Evolutionary conservation across 495 filamentous ascomycete genomes (phyloP).

Genomic region (Lophiotrema nucula): DNA sequence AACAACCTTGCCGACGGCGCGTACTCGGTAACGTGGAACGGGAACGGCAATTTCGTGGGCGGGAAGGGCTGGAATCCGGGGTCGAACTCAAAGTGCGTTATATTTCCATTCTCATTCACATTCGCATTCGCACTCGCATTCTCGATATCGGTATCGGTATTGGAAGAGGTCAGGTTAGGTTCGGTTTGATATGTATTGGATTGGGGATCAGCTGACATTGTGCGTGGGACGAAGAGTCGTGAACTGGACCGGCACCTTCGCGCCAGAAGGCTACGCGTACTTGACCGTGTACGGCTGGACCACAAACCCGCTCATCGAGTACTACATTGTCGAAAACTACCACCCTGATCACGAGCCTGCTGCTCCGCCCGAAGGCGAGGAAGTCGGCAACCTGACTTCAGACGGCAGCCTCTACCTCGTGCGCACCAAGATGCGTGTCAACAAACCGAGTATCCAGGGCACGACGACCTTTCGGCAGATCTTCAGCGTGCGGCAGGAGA

Average conservation of each 20-base stretch:
- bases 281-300: slow-evolving; percentile 65
- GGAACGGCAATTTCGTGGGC: slow-evolving; percentile 27
- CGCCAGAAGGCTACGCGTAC: slow-evolving; percentile 56
- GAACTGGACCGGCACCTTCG: slow-evolving; percentile 54
- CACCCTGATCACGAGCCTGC: slow-evolving; percentile 53
- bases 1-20: slow-evolving; percentile 24
- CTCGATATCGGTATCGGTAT: not conserved
- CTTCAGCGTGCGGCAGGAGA: slow-evolving; percentile 55
- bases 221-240: no score
- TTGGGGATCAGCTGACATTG: no score
- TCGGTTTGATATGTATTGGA: no score
- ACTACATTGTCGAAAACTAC: slow-evolving; percentile 61
- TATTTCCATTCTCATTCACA: slow-evolving; percentile 30
- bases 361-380: slow-evolving; percentile 25
- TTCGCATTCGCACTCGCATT: not conserved
- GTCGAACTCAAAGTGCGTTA: not conserved
- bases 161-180: no score
- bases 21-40: slow-evolving; percentile 27
- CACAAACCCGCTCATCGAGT: slow-evolving; percentile 59
- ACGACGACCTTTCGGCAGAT: slow-evolving; percentile 61
- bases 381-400: slow-evolving; percentile 36
- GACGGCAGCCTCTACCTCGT: slow-evolving; percentile 35
- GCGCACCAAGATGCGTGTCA: slow-evolving; percentile 28
- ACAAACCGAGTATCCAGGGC: slow-evolving; percentile 53
- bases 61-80: slow-evolving; percentile 36